A percentile compares a stretch with the other conserved stretches of the same genome.
phyloP scores from a whole-genome alignment of 2,329 filamentous ascomycete species.

The Arachnomyces sp. region DNA sequence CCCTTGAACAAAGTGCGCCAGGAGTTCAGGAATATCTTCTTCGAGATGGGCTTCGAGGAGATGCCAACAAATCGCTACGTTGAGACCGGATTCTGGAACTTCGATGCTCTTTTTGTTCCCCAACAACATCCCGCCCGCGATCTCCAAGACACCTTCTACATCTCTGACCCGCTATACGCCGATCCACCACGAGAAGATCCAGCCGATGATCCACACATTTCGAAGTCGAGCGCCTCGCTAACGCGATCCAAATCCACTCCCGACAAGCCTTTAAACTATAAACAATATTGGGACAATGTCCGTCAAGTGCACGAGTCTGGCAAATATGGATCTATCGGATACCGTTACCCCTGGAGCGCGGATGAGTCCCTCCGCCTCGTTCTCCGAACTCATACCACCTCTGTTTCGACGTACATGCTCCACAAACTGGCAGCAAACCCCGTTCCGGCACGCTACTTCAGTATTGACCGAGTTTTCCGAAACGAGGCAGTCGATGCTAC shows the following conservation, averaged over 20 bases:
- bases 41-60: constrained; percentile 97
- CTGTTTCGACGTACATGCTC: constrained; percentile 82
- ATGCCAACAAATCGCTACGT: constrained; percentile 94
- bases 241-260: constrained; percentile 41
- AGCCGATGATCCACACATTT: constrained; percentile 30
- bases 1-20: constrained; percentile 84
- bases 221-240: constrained; percentile 34
- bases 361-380: constrained; percentile 83
- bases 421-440: constrained; percentile 79
- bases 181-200: constrained; percentile 58
- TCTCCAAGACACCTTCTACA: constrained; percentile 97
- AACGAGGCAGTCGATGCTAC: constrained; percentile 97
- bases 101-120: constrained; percentile 91
- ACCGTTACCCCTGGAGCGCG: constrained; percentile 86
- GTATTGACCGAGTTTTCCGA: constrained; percentile 94
- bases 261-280: constrained; percentile 56
- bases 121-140: constrained; percentile 97
- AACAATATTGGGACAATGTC: constrained; percentile 82
- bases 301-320: constrained; percentile 81
- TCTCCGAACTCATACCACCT: constrained; percentile 91
- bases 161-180: constrained; percentile 75
- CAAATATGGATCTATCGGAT: constrained; percentile 91
- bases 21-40: constrained; percentile 97
- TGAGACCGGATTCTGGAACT: constrained; percentile 98
- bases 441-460: constrained; percentile 90